Conservation (phyloP, 441 rosid species). For the Mallotus repandus region DNA sequence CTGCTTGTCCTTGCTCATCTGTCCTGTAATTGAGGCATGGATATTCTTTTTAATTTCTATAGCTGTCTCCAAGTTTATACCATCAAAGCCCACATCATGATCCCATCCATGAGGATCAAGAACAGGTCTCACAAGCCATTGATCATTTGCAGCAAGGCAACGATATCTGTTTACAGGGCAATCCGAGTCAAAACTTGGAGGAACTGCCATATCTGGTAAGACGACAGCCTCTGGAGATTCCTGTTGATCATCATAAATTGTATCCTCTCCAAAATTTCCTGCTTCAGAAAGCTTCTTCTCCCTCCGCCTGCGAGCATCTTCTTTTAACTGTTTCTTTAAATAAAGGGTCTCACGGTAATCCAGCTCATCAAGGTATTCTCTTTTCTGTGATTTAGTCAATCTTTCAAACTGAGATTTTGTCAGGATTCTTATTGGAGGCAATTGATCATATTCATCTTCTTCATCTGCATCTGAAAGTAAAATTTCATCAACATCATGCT, state of each 20-base stretch:
- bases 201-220: constrained; percentile 77
- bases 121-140: constrained; percentile 77
- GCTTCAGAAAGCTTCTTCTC: constrained; percentile 49
- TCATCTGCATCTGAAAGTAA: constrained; percentile 50
- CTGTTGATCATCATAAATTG: constrained; percentile 32
- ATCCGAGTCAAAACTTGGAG: constrained; percentile 76
- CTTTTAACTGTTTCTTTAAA: constrained; percentile 80
- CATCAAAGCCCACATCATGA: constrained; percentile 91
- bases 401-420: constrained; percentile 73
- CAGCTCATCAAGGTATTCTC: constrained; percentile 80
- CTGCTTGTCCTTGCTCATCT: constrained; percentile 77
- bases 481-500: constrained; percentile 48
- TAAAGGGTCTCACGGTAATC: constrained; percentile 82
- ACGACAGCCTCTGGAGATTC: constrained; percentile 52
- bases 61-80: constrained; percentile 75
- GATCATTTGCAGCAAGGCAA: constrained; percentile 53
- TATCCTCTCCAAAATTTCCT: constrained; percentile 31
- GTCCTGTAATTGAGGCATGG: constrained; percentile 63
- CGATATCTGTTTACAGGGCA: constrained; percentile 67
- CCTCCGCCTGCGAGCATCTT: constrained; percentile 50
- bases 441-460: constrained; percentile 82
- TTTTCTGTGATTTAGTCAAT: constrained; percentile 69
- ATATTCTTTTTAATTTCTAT: constrained; percentile 47
- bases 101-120: constrained; percentile 97
- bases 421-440: constrained; percentile 79